Percentiles rank a stretch among this genome's conserved stretches.
Conservation (phyloP, 148 eudicot species). For the Diospyros lotus region DNA sequence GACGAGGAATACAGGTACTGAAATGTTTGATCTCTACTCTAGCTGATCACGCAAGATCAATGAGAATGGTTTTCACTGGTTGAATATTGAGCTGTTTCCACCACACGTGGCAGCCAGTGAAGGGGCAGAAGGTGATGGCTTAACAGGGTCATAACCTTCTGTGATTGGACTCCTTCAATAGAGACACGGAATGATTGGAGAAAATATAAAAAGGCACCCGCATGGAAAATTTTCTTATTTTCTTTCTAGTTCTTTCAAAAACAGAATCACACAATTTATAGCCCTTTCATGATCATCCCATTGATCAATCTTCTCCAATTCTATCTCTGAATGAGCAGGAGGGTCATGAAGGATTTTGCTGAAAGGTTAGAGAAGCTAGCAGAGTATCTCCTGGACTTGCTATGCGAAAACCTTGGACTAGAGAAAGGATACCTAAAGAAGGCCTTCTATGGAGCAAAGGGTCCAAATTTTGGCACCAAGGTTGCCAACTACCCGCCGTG, state of each 20-base stretch:
- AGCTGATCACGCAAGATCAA: no score
- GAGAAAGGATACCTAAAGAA: constrained; percentile 60
- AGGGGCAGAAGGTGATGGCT: no score
- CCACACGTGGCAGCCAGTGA: no score
- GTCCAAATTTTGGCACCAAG: constrained; percentile 54
- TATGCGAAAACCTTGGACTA: constrained; percentile 56
- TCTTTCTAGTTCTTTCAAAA: no score
- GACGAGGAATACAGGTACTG: constrained; percentile 41
- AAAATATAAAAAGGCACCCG: background rate
- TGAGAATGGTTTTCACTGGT: no score
- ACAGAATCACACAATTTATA: background rate
- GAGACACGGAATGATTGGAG: background rate
- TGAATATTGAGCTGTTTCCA: no score
- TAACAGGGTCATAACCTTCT: no score
- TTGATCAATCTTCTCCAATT: no score
- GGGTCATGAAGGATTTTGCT: constrained; percentile 52
- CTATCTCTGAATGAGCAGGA: constrained; percentile 15
- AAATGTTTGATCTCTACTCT: no score
- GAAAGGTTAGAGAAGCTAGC: constrained; percentile 39
- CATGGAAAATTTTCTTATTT: no score
- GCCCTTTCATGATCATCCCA: background rate
- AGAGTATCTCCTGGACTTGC: constrained; percentile 44
- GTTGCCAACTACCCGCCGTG: constrained; percentile 67
- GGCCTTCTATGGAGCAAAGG: constrained; percentile 44
- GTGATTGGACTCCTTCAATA: no score